Evolutionary conservation across 441 rosid species (phyloP).

Genomic region (Hura crepitans): DNA sequence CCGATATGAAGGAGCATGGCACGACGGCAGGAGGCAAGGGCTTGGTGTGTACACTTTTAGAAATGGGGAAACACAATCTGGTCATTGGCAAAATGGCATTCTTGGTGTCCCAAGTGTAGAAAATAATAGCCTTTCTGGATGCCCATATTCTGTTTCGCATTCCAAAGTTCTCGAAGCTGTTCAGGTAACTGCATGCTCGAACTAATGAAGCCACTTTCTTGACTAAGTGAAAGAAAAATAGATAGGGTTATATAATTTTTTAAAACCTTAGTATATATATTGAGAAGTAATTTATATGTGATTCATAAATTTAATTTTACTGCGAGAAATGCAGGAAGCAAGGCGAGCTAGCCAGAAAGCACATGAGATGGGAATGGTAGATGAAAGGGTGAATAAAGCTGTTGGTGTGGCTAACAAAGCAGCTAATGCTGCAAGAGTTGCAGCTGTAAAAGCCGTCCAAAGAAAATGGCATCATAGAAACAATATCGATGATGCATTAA

Average conservation of each 20-base stretch:
- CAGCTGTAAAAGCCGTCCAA: slow-evolving; percentile 78
- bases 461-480: slow-evolving; percentile 51
- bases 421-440: slow-evolving; percentile 86
- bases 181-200: too few species aligned
- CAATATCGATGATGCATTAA: slow-evolving; percentile 33
- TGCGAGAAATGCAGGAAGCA: too few species aligned
- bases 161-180: slow-evolving; percentile 80
- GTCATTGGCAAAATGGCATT: slow-evolving; percentile 84
- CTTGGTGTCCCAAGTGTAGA: slow-evolving; percentile 76
- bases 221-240: too few species aligned
- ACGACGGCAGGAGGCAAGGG: slow-evolving; percentile 84
- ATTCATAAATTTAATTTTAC: too few species aligned
- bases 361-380: slow-evolving; percentile 86
- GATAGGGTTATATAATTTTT: too few species aligned
- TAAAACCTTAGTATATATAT: too few species aligned
- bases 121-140: slow-evolving; percentile 42
- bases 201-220: too few species aligned
- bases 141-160: slow-evolving; percentile 72
- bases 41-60: slow-evolving; percentile 88
- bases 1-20: slow-evolving; percentile 74
- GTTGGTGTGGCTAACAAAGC: slow-evolving; percentile 80
- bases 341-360: slow-evolving; percentile 65
- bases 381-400: slow-evolving; percentile 81
- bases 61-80: slow-evolving; percentile 86
- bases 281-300: too few species aligned